Conservation (phyloP, 371 early-diverging fungal species). For the Rhizopus microsporus region DNA sequence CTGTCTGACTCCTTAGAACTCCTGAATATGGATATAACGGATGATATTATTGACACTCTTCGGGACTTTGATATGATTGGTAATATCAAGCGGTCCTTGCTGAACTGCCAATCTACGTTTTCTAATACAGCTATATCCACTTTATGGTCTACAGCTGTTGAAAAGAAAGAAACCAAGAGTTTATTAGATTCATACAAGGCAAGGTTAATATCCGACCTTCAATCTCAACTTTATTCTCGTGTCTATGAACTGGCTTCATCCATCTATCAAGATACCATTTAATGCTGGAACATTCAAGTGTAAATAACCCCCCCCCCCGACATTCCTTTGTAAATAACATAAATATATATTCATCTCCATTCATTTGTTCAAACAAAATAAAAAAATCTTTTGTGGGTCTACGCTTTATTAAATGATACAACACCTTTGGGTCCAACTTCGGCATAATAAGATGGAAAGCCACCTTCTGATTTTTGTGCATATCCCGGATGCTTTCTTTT, state of each 20-base stretch:
- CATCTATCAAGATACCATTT: constrained; percentile 16
- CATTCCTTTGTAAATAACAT: no score
- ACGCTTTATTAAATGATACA: constrained; percentile 33
- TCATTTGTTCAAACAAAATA: not conserved
- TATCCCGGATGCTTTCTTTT: constrained; percentile 37
- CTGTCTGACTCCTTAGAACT: constrained; percentile 10
- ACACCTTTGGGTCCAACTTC: constrained; percentile 37
- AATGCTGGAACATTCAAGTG: no score
- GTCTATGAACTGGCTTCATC: constrained; percentile 15
- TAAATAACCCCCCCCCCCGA: no score
- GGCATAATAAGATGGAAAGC: constrained; percentile 49
- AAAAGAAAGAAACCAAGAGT: not conserved
- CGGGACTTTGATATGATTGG: constrained; percentile 10
- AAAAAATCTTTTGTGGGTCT: not conserved
- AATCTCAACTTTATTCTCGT: constrained; percentile 18
- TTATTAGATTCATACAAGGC: constrained; percentile 16
- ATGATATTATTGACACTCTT: constrained; percentile 8
- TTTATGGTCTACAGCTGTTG: no score
- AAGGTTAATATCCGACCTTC: constrained; percentile 17
- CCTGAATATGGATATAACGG: constrained; percentile 22
- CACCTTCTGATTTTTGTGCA: constrained; percentile 42
- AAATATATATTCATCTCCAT: no score
- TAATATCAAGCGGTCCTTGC: constrained; percentile 5
- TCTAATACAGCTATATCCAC: no score
- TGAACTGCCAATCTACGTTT: constrained; percentile 17